phyloP scores from a whole-genome alignment of 208 protist genomes.

The Trichomonas vaginalis region DNA sequence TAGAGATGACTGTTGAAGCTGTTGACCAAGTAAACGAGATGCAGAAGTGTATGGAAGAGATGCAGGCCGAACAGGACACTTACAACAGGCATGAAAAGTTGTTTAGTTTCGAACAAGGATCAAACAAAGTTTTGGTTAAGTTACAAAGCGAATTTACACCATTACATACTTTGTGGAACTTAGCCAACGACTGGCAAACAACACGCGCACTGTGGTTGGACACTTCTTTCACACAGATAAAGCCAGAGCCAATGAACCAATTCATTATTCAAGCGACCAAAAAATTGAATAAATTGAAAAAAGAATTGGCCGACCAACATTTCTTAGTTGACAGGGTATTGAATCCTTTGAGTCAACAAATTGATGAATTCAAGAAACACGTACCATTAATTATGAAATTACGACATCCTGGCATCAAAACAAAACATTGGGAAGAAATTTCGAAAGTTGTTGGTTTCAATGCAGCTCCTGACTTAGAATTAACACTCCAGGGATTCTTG shows the following conservation, averaged over 20 bases:
- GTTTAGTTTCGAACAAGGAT: background rate
- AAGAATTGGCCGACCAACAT: background rate
- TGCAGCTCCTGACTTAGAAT: slow-evolving; percentile 23
- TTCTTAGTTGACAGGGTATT: background rate
- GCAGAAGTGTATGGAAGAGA: background rate
- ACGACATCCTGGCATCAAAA: slow-evolving; percentile 54
- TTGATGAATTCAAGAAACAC: slow-evolving; percentile 76
- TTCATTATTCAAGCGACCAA: background rate
- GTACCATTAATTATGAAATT: slow-evolving; percentile 75
- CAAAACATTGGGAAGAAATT: slow-evolving; percentile 53
- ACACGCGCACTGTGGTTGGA: background rate
- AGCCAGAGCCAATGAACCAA: background rate
- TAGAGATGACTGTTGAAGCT: background rate
- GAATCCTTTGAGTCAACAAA: slow-evolving; percentile 32
- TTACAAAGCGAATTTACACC: background rate
- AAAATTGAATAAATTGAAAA: background rate
- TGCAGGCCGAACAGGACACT: background rate
- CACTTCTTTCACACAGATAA: background rate
- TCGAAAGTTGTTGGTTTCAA: slow-evolving; percentile 57
- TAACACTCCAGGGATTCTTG: slow-evolving; percentile 60
- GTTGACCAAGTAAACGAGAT: background rate
- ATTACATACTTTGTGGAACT: background rate
- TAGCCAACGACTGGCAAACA: background rate
- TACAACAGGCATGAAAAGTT: background rate
- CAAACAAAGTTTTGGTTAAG: background rate